Conservation (phyloP, 2,329 filamentous ascomycete species). For the Corniculantispora saksenae region DNA sequence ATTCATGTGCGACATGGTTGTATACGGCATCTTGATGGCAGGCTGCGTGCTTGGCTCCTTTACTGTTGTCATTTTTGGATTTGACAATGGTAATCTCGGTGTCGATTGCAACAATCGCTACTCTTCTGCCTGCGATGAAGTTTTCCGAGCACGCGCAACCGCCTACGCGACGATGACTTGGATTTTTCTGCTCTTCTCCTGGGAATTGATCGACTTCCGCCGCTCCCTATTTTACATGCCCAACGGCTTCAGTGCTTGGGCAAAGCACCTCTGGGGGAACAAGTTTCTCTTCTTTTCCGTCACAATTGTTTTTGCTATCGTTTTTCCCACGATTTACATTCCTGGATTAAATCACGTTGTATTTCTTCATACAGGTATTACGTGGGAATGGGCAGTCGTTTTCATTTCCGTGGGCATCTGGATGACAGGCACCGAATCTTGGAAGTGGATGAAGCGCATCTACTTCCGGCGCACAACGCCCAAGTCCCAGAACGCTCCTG, state of each 20-base stretch:
- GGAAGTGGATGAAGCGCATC: slow-evolving; percentile 67
- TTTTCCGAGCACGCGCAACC: slow-evolving; percentile 66
- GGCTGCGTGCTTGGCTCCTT: slow-evolving; percentile 59
- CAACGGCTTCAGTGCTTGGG: slow-evolving; percentile 50
- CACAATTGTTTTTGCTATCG: slow-evolving; percentile 54
- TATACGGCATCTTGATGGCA: slow-evolving; percentile 66
- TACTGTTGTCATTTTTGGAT: slow-evolving; percentile 58
- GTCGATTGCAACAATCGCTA: slow-evolving; percentile 58
- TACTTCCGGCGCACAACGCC: slow-evolving; percentile 43
- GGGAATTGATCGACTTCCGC: slow-evolving; percentile 67
- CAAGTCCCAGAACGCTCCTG: slow-evolving; percentile 14
- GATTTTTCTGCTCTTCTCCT: slow-evolving; percentile 68
- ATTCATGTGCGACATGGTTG: slow-evolving; percentile 62
- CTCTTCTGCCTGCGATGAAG: slow-evolving; percentile 51
- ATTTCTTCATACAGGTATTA: slow-evolving; percentile 66
- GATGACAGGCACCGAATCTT: slow-evolving; percentile 63
- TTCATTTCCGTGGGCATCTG: slow-evolving; percentile 63
- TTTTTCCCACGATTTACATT: slow-evolving; percentile 66
- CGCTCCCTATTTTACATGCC: slow-evolving; percentile 64
- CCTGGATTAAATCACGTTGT: slow-evolving; percentile 65
- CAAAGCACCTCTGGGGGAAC: slow-evolving; percentile 56
- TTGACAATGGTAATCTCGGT: slow-evolving; percentile 56
- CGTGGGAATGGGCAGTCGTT: slow-evolving; percentile 70
- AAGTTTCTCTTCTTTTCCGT: slow-evolving; percentile 53
- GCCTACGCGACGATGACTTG: slow-evolving; percentile 68